Percentiles rank a stretch among this genome's conserved stretches.
Evolutionary conservation across 257 asterid genomes (phyloP).

Genomic region (Nemophila menziesii): DNA sequence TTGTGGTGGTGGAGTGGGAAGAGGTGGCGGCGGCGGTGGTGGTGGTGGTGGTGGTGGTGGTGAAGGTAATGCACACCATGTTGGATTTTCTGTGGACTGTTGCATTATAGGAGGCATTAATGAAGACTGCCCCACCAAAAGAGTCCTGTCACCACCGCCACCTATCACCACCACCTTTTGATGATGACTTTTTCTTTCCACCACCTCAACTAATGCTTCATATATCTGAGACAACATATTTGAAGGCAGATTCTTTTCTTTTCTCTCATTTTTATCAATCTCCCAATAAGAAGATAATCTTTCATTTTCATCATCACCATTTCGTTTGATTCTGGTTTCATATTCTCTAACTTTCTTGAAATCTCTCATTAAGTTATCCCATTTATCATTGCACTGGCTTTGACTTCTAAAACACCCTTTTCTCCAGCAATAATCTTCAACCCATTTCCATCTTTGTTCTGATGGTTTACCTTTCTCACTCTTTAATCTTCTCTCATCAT

Average conservation of each 20-base stretch:
- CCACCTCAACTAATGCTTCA: constrained; percentile 59
- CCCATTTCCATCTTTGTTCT: constrained; percentile 95
- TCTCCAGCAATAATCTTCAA: constrained; percentile 85
- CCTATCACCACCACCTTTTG: constrained; percentile 8
- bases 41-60: constrained; percentile 21
- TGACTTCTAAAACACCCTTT: constrained; percentile 74
- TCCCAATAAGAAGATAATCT: constrained; percentile 59
- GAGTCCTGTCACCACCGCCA: not conserved
- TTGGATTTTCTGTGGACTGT: constrained; percentile 18
- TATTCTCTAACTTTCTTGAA: constrained; percentile 79
- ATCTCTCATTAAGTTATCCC: constrained; percentile 94
- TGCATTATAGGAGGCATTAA: constrained; percentile 24
- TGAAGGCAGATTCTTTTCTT: constrained; percentile 56
- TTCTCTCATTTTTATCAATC: constrained; percentile 66
- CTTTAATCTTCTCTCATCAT: constrained; percentile 69
- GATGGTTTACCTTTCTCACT: constrained; percentile 58
- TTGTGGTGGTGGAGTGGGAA: constrained; percentile 18
- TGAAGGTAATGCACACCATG: constrained; percentile 11
- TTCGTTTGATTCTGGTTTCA: constrained; percentile 23
- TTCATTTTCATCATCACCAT: constrained; percentile 2
- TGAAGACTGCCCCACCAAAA: constrained; percentile 10
- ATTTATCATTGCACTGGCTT: constrained; percentile 85
- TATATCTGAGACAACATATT: constrained; percentile 72
- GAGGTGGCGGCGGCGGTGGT: too few species aligned
- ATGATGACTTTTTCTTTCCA: constrained; percentile 46